These are phyloP conservation scores for Fusarium sp. DNA, from an alignment of 2,329 filamentous ascomycete genomes.

Conservation along the genomic window DNA sequence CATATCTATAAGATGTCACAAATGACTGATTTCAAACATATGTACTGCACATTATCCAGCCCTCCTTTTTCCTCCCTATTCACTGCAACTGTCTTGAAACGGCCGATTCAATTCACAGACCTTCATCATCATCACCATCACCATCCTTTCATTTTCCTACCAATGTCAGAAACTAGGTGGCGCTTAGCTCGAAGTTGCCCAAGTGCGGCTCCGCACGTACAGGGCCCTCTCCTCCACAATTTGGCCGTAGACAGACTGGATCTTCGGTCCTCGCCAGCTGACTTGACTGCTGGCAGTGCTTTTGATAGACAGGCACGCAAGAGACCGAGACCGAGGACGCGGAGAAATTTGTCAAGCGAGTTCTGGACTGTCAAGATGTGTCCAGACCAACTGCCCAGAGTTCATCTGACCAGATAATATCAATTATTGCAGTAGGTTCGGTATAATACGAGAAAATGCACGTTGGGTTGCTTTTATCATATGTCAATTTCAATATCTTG, in stretches of 20 bases:
- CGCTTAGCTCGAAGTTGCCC: conserved; percentile 15
- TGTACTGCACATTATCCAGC: background rate
- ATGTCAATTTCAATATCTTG: background rate
- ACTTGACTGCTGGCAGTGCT: background rate
- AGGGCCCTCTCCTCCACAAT: conserved; percentile 32
- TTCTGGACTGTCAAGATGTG: conserved; percentile 10
- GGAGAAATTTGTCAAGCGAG: conserved; percentile 1
- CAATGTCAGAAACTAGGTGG: conserved; percentile 1
- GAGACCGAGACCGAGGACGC: background rate
- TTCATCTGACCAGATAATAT: background rate
- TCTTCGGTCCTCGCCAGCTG: background rate
- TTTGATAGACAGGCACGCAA: background rate
- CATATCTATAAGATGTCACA: conserved; percentile 10
- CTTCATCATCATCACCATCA: background rate
- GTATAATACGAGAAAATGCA: conserved; percentile 23
- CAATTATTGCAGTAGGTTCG: conserved; percentile 11
- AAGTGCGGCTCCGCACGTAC: conserved; percentile 42
- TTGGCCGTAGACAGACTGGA: conserved; percentile 9
- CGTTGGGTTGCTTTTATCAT: conserved; percentile 26
- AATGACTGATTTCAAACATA: conserved; percentile 28
- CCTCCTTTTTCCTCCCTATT: conserved; percentile 5
- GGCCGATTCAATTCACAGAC: conserved; percentile 6
- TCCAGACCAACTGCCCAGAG: background rate
- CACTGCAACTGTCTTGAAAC: conserved; percentile 21
- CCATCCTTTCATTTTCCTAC: background rate